Evolutionary conservation across 2,329 filamentous ascomycete genomes (phyloP).

Genomic region (Hansfordia pulvinata): DNA sequence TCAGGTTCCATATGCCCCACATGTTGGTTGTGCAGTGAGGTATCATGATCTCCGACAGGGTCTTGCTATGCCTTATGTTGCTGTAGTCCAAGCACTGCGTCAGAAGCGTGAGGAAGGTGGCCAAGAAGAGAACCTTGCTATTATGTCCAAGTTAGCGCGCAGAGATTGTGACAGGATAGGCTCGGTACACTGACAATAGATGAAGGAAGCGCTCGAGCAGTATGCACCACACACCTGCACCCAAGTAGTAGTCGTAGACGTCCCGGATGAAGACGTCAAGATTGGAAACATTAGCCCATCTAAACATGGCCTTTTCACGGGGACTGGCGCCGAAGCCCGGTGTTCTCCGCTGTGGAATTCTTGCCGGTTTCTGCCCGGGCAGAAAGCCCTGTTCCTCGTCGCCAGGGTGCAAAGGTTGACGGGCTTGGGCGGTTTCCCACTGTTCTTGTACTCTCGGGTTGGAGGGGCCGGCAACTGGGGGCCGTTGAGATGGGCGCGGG

Average conservation of each 20-base stretch:
- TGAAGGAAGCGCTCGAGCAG: slow-evolving; percentile 58
- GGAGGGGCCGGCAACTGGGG: slow-evolving; percentile 25
- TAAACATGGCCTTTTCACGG: slow-evolving; percentile 74
- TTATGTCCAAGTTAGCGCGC: no score
- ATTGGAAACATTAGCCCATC: slow-evolving; percentile 85
- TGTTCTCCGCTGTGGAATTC: slow-evolving; percentile 7
- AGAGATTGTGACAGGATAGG: slow-evolving; percentile 4
- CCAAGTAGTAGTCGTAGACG: slow-evolving; percentile 77
- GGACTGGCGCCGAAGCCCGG: slow-evolving; percentile 16
- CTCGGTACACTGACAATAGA: slow-evolving; percentile 44
- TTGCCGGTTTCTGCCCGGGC: slow-evolving; percentile 5
- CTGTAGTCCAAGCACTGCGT: slow-evolving; percentile 76
- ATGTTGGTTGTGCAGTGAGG: slow-evolving; percentile 64
- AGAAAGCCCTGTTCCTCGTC: slow-evolving; percentile 17
- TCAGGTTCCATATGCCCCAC: slow-evolving; percentile 62
- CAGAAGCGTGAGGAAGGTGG: slow-evolving; percentile 70
- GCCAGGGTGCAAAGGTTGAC: slow-evolving; percentile 31
- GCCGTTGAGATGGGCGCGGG: slow-evolving; percentile 11
- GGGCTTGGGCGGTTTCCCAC: slow-evolving; percentile 39
- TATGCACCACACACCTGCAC: slow-evolving; percentile 77
- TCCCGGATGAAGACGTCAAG: slow-evolving; percentile 75
- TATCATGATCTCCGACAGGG: slow-evolving; percentile 41
- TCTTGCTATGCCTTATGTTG: slow-evolving; percentile 53
- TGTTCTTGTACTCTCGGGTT: slow-evolving; percentile 31
- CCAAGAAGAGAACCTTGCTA: slow-evolving; percentile 70